A percentile compares a stretch with the other conserved stretches of the same genome.
These are phyloP conservation scores for Ustilago lituana DNA, from an alignment of 1,284 basidiomycete genomes.

Conservation along the genomic window DNA sequence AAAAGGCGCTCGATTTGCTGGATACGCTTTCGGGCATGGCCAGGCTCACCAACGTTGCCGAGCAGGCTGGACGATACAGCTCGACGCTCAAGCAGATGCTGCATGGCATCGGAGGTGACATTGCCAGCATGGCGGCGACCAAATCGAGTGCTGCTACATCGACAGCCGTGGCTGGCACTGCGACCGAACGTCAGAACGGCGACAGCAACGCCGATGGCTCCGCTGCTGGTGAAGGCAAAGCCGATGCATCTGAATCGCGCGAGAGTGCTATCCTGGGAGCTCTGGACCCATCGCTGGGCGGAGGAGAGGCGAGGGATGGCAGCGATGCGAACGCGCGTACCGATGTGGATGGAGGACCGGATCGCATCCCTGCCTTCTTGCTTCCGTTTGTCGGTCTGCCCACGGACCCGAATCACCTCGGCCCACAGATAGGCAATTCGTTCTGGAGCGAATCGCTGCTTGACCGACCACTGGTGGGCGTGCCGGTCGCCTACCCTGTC, in stretches of 20 bases:
- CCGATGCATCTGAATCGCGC: slow-evolving; percentile 7
- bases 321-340: slow-evolving; percentile 13
- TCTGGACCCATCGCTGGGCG: slow-evolving; percentile 30
- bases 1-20: slow-evolving; percentile 52
- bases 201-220: slow-evolving; percentile 1
- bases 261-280: slow-evolving; percentile 23
- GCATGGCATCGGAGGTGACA: slow-evolving; percentile 35
- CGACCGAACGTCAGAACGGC: slow-evolving; percentile 15
- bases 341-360: slow-evolving; percentile 33
- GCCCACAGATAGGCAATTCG: slow-evolving; percentile 35
- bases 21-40: slow-evolving; percentile 38
- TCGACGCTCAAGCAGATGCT: slow-evolving; percentile 54
- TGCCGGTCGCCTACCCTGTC: slow-evolving; percentile 45
- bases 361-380: slow-evolving; percentile 38
- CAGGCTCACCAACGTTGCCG: slow-evolving; percentile 48
- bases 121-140: slow-evolving; percentile 25
- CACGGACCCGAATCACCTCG: slow-evolving; percentile 36
- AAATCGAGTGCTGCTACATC: slow-evolving; percentile 15
- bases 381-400: slow-evolving; percentile 51
- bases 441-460: slow-evolving; percentile 49
- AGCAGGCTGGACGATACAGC: slow-evolving; percentile 56
- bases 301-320: slow-evolving; percentile 8
- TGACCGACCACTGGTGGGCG: slow-evolving; percentile 41
- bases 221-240: slow-evolving; percentile 5
- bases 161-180: not conserved